These are phyloP conservation scores for Leishmania tropica DNA, from an alignment of 208 protist genomes.

Conservation along the genomic window DNA sequence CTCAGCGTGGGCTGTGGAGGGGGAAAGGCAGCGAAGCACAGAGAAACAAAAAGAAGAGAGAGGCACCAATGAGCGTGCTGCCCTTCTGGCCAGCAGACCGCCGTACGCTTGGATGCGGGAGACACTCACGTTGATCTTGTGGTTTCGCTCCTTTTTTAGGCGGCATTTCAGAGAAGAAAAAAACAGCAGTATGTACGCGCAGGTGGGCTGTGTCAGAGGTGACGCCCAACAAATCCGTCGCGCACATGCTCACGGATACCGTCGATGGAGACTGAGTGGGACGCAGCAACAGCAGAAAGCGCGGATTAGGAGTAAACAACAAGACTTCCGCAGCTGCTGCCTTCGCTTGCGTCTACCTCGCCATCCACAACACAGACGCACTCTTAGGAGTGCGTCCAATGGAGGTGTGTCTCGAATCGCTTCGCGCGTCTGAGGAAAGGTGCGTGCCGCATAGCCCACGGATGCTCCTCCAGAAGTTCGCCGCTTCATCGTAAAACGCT, in stretches of 20 bases:
- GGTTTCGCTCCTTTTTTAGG: background rate
- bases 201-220: background rate
- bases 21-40: background rate
- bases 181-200: background rate
- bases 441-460: background rate
- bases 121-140: background rate
- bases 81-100: background rate
- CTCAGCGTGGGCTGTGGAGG: background rate
- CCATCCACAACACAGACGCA: background rate
- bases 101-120: background rate
- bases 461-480: background rate
- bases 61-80: background rate
- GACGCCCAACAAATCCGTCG: background rate
- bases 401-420: background rate
- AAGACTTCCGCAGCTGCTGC: background rate
- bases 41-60: conserved; percentile 5
- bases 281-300: background rate
- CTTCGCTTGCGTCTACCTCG: background rate
- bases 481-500: background rate
- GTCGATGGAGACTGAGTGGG: background rate
- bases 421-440: background rate
- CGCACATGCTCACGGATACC: background rate
- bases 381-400: background rate
- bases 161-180: background rate
- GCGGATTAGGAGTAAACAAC: background rate